Base-by-base conservation (phyloP, 2,329 filamentous ascomycete genomes). In the Truncatella angustata region DNA sequence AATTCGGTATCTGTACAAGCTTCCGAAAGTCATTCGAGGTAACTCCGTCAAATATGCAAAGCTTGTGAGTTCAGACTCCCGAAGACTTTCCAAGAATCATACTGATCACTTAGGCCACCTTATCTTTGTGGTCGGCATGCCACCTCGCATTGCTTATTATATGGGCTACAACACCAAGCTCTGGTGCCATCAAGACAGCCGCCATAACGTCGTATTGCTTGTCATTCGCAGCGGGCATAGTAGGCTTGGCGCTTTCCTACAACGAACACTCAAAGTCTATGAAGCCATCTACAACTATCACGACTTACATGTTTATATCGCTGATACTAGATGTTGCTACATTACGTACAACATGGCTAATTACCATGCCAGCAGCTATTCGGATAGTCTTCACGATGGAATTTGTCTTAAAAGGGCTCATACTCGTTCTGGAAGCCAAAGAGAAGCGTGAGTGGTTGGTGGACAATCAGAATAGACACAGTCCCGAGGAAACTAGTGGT, bases 401-500 rank as follows among this genome's bases (percentile, higher is more conserved):
- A 3, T 62, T 71, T 32, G 64, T 56, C 4, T 50, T 72, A 26
- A 76, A 75, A 56, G 53, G 65, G n/a, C 59, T 54, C 0, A 51
- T 70, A 14, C 54, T 72, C 16, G 57, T 71, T 23, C 66, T 72
- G 3, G 73, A 77, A 60, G 70, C 70, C 2, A 58, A 61, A 50
- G 70, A 66, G 50, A 77, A 76, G 60, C 60, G 65, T 7, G 39
- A 53, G 2, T 65, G 66, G 32, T 58, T 73, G 11, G 52, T 69
- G n/a, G 51, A 56, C 32, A 56, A 55, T 42, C 61, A 67, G 50
- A 54, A 58, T n/a, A 21, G 57, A 44, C 53, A 57, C n/a, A 67
- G 68, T 6, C 71, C 73, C 4, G 71, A 72, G 51, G 60, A 58
- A 34, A 68, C 67, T 24, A 70, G 70, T 52, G 71, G 73, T 12